Evolutionary conservation across 2,329 filamentous ascomycete species (phyloP), one percentile per base, ranked within the genome.

Genomic region (Phoma sp.): DNA sequence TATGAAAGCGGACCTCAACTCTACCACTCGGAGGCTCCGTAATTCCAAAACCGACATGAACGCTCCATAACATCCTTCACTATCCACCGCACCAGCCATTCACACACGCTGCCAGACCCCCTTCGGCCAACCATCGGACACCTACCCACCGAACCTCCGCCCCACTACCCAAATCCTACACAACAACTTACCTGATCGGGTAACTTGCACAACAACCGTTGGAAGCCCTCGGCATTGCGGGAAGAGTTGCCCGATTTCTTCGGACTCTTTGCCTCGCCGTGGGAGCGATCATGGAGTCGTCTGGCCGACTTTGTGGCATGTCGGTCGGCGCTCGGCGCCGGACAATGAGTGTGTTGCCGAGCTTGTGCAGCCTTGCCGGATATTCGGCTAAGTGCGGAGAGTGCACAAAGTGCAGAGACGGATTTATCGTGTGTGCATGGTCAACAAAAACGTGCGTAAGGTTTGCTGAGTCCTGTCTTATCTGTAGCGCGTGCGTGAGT

Each of bases 211-310:
- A 54, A 54, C 18, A 47, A 36, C 36, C 30, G 33, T 56, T 18
- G 47, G 42, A 51, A 37, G 29, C 47, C 29, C 38, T 56, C 51
- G 51, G 51, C 51, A 54, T 54, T 54, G 51, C 51, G 51, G 51
- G 39, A 45, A 45, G 45, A n/a, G 20, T 46, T 54, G 51, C 51
- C 51, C 51, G 51, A 49, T 40, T 40, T 12, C n/a, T 36, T 54
- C 51, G 51, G 34, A 30, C 39, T 30, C 34, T 45, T 36, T 30
- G 28, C 18, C 7, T 21, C 45, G 33, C 51, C 39, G 51, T 28
- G 5, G 33, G 39, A 17, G 51, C 51, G 45, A 46, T 26, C 12
- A 9, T 21, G 36, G 18, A 48, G 21, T 20, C 5, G 17, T 30
- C 33, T 42, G 26, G 45, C 45, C 45, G 45, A 49, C 20, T 40